Evolutionary conservation across 2,329 filamentous ascomycete species (phyloP).

Genomic region (Venturia carpophila): DNA sequence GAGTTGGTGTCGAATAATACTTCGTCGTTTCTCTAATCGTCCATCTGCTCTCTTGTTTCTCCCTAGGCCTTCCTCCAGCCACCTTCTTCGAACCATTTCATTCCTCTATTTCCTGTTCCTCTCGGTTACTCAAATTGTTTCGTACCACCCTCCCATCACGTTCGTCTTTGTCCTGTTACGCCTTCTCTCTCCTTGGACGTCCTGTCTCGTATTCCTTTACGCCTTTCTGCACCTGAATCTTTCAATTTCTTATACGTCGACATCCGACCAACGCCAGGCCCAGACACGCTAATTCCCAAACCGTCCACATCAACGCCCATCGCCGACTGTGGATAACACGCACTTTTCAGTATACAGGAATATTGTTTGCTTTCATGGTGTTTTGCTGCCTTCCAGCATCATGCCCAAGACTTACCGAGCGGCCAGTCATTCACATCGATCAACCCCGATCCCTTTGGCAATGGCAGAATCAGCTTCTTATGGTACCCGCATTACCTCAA

Average conservation of each 20-base stretch:
- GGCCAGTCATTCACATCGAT: conserved; percentile 1
- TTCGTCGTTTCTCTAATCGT: background rate
- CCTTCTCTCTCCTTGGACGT: background rate
- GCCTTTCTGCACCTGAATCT: background rate
- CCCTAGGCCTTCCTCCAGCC: background rate
- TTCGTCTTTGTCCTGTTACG: background rate
- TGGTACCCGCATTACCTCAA: conserved; percentile 27
- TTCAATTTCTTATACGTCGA: conserved; percentile 5
- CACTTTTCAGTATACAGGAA: no score
- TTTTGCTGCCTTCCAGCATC: background rate
- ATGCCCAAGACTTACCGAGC: conserved; percentile 2
- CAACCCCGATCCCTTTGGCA: background rate
- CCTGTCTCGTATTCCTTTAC: conserved; percentile 9
- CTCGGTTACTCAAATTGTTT: conserved; percentile 1
- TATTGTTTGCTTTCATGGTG: background rate
- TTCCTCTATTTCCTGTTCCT: conserved; percentile 3
- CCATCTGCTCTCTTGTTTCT: background rate
- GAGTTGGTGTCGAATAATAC: background rate
- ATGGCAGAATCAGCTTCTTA: background rate
- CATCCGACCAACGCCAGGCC: background rate
- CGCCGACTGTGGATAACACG: background rate
- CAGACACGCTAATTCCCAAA: background rate
- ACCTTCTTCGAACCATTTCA: background rate
- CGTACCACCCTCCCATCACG: background rate
- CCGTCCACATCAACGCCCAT: background rate